Evolutionary conservation across 2,329 filamentous ascomycete genomes (phyloP), one percentile per base, ranked within the genome.

Genomic region (Arthrobotrys iridis): DNA sequence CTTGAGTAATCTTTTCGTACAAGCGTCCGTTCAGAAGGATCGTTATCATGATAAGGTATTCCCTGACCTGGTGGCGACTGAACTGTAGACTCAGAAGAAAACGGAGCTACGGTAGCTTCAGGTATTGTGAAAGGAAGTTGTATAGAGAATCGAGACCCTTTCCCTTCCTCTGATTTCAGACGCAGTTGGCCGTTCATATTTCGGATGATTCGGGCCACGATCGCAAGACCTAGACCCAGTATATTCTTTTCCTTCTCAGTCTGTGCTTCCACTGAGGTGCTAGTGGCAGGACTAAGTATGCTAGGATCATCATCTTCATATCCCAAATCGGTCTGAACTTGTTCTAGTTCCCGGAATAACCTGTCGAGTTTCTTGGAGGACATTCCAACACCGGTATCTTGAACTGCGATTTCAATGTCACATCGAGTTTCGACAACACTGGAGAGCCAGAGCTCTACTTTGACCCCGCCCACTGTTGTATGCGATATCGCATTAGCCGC

Each of bases 181-280:
- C 92, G 88, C 28, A 97, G 82, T 79, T 96, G 93, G 0, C 93
- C 93, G 71, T 94, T 90, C 91, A 96, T 95, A 79, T 93, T 96
- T n/a, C 89, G 88, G 30, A 97, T 86, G 35, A 93, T 92, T 37
- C 93, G 88, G 13, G 92, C 91, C n/a, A 96, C 93, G 10, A 96
- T 86, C 0, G 93, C 93, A n/a, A 97, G 85, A 0, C 93, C 93
- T 7, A 97, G 86, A 0, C 93, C 93, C 0, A 96, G 82, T 0
- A 88, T 89, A 7, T 84, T 83, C 60, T 83, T 83, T 5, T 82
- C 80, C 15, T 57, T 71, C n/a, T 70, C 48, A 10, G 22, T 8
- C 11, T 78, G 78, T 3, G 79, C 76, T 7, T 81, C 77, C 3
- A 79, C 77, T 7, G 71, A 64, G 3, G 24, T 24, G 4, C 46